Percentiles rank a stretch among this genome's conserved stretches.
These are phyloP conservation scores for Fraxinus xanthoxyloides DNA, from an alignment of 305 asterid species.

Conservation along the genomic window DNA sequence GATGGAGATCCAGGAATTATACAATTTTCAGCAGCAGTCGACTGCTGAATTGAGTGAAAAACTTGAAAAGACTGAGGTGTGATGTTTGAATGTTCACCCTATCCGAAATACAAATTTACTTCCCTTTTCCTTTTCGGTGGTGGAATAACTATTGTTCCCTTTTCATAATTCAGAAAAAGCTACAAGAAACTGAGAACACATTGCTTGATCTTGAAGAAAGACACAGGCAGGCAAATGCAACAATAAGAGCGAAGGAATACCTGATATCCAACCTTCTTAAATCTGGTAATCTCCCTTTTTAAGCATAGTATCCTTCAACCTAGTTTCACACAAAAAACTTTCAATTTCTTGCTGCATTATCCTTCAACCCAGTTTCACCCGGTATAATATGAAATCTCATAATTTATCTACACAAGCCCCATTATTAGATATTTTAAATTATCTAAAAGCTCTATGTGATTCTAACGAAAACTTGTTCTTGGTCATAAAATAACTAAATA, in stretches of 20 bases:
- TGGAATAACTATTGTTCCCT: not conserved
- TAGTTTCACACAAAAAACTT: not conserved
- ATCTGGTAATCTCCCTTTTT: conserved; percentile 36
- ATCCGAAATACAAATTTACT: not conserved
- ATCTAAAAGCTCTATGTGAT: not conserved
- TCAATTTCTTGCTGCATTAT: conserved; percentile 4
- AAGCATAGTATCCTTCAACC: not conserved
- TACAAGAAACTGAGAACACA: conserved; percentile 35
- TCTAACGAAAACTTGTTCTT: not conserved
- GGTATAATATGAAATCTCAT: not conserved
- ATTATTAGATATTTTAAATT: not conserved
- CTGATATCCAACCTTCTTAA: conserved; percentile 33
- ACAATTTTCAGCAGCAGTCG: conserved; percentile 39
- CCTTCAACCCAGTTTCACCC: not conserved
- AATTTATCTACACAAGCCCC: not conserved
- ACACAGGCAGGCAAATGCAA: conserved; percentile 31
- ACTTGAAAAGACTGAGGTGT: conserved; percentile 43
- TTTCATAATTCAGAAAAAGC: conserved; percentile 42
- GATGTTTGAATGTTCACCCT: not conserved
- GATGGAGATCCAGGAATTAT: conserved; percentile 44
- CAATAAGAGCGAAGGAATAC: conserved; percentile 40
- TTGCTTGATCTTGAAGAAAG: conserved; percentile 41
- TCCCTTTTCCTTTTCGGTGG: not conserved
- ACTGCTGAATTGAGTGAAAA: conserved; percentile 37
- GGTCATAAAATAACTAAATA: not conserved